Percentiles rank a stretch among this genome's conserved stretches.
These are phyloP conservation scores for Claviceps lovelessii DNA, from an alignment of 2,329 filamentous ascomycete species.

Conservation along the genomic window DNA sequence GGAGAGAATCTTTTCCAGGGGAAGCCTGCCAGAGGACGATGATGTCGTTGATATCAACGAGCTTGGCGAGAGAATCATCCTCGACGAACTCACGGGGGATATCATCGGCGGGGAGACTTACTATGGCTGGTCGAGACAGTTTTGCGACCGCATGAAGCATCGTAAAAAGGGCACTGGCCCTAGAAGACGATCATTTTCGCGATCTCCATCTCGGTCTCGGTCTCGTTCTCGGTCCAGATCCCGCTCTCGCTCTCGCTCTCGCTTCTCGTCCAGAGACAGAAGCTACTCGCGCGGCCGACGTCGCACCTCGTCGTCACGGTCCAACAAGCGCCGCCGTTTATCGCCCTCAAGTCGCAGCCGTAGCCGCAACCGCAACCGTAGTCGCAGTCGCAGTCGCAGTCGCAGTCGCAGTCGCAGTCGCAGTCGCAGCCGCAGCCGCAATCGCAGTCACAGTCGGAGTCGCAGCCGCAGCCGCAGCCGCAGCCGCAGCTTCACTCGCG, in stretches of 20 bases:
- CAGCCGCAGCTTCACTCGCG: conserved; percentile 10
- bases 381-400: conserved; percentile 11
- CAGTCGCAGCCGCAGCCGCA: conserved; percentile 11
- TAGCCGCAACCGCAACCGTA: conserved; percentile 10
- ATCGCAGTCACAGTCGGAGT: conserved; percentile 11
- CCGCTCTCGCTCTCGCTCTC: conserved; percentile 14
- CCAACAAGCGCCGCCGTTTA: conserved; percentile 17
- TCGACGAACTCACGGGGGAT: conserved; percentile 53
- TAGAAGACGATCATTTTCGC: conserved; percentile 22
- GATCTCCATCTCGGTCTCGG: conserved; percentile 12
- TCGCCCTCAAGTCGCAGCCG: conserved; percentile 13
- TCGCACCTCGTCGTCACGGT: conserved; percentile 17
- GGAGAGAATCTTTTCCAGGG: conserved; percentile 49
- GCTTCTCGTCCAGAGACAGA: conserved; percentile 11
- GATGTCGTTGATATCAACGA: conserved; percentile 54
- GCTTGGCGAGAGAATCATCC: conserved; percentile 53
- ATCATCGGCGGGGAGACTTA: conserved; percentile 57
- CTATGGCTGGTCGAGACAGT: conserved; percentile 72
- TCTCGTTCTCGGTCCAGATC: not conserved
- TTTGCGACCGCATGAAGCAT: conserved; percentile 69
- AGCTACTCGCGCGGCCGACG: conserved; percentile 17
- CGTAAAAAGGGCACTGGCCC: conserved; percentile 20
- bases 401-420: conserved; percentile 9
- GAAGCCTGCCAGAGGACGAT: conserved; percentile 32
- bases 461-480: conserved; percentile 9